A percentile compares a stretch with the other conserved stretches of the same genome.
Evolutionary conservation across 2,329 filamentous ascomycete genomes (phyloP).

Genomic region (Colletotrichum tropicicola): DNA sequence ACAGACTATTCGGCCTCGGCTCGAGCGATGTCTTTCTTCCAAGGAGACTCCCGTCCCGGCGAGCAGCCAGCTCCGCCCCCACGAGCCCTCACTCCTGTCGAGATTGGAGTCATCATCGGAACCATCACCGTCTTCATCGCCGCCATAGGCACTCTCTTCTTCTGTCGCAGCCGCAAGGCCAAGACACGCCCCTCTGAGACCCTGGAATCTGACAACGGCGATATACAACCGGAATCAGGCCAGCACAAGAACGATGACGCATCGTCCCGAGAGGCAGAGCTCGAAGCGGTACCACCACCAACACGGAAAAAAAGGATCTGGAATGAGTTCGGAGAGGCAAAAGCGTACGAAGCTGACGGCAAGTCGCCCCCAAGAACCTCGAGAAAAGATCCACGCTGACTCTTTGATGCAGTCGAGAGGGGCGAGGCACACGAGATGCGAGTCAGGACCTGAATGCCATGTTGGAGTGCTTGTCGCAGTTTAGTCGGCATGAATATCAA

Average conservation of each 20-base stretch:
- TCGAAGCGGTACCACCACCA: background rate
- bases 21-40: conserved; percentile 27
- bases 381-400: background rate
- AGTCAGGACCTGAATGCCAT: background rate
- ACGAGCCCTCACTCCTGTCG: conserved; percentile 34
- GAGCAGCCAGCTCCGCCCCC: conserved; percentile 21
- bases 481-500: background rate
- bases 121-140: conserved; percentile 34
- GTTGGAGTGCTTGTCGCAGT: background rate
- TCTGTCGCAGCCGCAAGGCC: conserved; percentile 30
- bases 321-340: background rate
- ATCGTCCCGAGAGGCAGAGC: conserved; percentile 1
- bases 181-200: conserved; percentile 9
- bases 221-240: background rate
- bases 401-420: background rate
- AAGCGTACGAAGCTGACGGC: conserved; percentile 5
- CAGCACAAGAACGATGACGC: background rate
- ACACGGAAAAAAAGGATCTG: conserved; percentile 7
- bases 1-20: background rate
- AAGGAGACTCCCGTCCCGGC: conserved; percentile 26
- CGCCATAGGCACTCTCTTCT: conserved; percentile 35
- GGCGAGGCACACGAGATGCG: conserved; percentile 15
- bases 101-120: conserved; percentile 39
- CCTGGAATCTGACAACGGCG: background rate
- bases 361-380: background rate